These are phyloP conservation scores for Penicillium sp. DNA, from an alignment of 2,329 filamentous ascomycete species.

Conservation along the genomic window DNA sequence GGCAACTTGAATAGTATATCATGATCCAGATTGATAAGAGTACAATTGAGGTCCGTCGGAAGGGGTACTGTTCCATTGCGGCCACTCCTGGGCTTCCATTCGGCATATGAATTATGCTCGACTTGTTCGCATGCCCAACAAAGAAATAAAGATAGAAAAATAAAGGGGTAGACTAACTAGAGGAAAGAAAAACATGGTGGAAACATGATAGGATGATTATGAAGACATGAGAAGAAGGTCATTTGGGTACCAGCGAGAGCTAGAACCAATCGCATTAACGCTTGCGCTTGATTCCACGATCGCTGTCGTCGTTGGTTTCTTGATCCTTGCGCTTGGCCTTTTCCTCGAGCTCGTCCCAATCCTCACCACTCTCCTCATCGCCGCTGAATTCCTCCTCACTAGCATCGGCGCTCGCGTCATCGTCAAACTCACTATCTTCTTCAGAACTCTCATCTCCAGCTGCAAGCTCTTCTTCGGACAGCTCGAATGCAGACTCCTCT, in stretches of 20 bases:
- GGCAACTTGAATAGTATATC: background rate
- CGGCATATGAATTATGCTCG: too few relatives aligned
- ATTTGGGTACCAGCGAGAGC: background rate
- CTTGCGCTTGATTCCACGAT: constrained; percentile 73
- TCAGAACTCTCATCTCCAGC: constrained; percentile 75
- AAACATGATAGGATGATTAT: background rate
- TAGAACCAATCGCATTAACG: constrained; percentile 46
- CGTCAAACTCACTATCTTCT: constrained; percentile 90
- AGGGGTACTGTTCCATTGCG: too few relatives aligned
- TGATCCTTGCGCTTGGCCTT: constrained; percentile 71
- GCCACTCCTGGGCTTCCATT: too few relatives aligned
- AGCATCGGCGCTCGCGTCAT: constrained; percentile 79
- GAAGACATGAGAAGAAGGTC: constrained; percentile 4
- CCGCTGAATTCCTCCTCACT: constrained; percentile 59
- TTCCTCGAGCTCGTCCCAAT: constrained; percentile 92
- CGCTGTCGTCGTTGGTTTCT: constrained; percentile 58
- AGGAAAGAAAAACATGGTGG: background rate
- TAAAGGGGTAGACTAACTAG: background rate
- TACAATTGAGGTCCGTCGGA: too few relatives aligned
- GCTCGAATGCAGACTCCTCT: constrained; percentile 89
- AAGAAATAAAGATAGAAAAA: too few relatives aligned
- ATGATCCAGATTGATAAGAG: background rate
- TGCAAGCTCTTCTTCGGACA: constrained; percentile 78
- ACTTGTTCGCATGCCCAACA: too few relatives aligned
- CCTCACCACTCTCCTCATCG: constrained; percentile 77